Evolutionary conservation across 805 yeast genomes (phyloP).

Genomic region (Brettanomyces anomalus): DNA sequence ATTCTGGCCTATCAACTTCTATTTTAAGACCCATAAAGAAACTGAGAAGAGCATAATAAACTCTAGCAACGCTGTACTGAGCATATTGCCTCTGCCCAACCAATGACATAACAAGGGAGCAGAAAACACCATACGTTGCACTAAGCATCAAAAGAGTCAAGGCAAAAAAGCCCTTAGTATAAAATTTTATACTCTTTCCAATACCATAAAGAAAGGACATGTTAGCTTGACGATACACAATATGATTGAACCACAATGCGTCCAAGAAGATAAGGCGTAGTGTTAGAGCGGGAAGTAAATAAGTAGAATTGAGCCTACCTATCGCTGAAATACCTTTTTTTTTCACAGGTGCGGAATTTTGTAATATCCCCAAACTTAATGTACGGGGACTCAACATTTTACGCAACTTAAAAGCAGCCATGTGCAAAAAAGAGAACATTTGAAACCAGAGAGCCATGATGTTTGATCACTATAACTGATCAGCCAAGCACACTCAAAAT

Average conservation of each 20-base stretch:
- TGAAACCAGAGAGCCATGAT: too few relatives aligned
- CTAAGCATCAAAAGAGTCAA: constrained; percentile 44
- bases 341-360: too few relatives aligned
- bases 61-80: constrained; percentile 86
- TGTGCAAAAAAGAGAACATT: too few relatives aligned
- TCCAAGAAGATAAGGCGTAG: neutral
- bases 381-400: too few relatives aligned
- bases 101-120: constrained; percentile 57
- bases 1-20: constrained; percentile 56
- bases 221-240: neutral
- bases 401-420: too few relatives aligned
- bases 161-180: constrained; percentile 46
- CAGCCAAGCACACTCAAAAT: too few relatives aligned
- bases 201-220: constrained; percentile 11
- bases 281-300: neutral
- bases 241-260: too few relatives aligned
- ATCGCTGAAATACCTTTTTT: too few relatives aligned
- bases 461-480: too few relatives aligned
- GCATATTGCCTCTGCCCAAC: constrained; percentile 71
- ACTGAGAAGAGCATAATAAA: constrained; percentile 58
- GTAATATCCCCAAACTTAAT: too few relatives aligned
- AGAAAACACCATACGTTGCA: constrained; percentile 69
- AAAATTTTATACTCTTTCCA: constrained; percentile 37
- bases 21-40: constrained; percentile 60
- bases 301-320: neutral